Evolutionary conservation across 1,284 basidiomycete genomes (phyloP).

Genomic region (Fomitopsis palustris): DNA sequence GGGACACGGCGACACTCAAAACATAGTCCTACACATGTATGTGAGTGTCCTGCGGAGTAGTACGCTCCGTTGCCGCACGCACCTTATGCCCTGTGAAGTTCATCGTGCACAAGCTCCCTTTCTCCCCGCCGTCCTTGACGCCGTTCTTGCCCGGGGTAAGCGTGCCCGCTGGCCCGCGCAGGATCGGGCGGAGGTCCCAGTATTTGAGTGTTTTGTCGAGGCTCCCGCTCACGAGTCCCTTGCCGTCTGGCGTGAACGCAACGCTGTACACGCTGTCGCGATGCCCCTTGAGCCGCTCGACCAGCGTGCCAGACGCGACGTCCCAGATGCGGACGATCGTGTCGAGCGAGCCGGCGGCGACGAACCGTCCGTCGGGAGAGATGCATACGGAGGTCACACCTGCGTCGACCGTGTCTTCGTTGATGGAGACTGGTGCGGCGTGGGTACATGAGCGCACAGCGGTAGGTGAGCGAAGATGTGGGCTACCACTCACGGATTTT

Average conservation of each 20-base stretch:
- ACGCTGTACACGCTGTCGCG: constrained; percentile 77
- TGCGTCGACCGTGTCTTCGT: constrained; percentile 49
- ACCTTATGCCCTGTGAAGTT: constrained; percentile 73
- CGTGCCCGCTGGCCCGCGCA: constrained; percentile 12
- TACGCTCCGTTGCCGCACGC: constrained; percentile 20
- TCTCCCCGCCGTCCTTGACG: constrained; percentile 32
- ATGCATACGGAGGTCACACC: constrained; percentile 67
- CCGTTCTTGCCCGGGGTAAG: constrained; percentile 21
- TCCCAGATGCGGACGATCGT: constrained; percentile 77
- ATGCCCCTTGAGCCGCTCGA: constrained; percentile 71
- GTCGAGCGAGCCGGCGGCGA: constrained; percentile 73
- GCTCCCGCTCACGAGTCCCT: constrained; percentile 63
- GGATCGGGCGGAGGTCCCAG: constrained; percentile 54
- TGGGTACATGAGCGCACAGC: background rate
- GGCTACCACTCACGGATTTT: constrained; percentile 29
- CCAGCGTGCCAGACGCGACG: constrained; percentile 58
- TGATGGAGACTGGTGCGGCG: constrained; percentile 28
- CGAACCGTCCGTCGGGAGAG: constrained; percentile 63
- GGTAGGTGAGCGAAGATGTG: too few relatives aligned
- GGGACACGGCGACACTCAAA: constrained; percentile 61
- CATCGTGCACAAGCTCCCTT: constrained; percentile 49
- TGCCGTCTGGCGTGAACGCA: constrained; percentile 73
- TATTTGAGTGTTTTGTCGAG: constrained; percentile 75
- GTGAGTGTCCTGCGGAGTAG: background rate
- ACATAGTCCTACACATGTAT: constrained; percentile 47